A percentile compares a stretch with the other conserved stretches of the same genome.
Conservation (phyloP, 2,329 filamentous ascomycete species). For the Kalaharituber pfeilii region DNA sequence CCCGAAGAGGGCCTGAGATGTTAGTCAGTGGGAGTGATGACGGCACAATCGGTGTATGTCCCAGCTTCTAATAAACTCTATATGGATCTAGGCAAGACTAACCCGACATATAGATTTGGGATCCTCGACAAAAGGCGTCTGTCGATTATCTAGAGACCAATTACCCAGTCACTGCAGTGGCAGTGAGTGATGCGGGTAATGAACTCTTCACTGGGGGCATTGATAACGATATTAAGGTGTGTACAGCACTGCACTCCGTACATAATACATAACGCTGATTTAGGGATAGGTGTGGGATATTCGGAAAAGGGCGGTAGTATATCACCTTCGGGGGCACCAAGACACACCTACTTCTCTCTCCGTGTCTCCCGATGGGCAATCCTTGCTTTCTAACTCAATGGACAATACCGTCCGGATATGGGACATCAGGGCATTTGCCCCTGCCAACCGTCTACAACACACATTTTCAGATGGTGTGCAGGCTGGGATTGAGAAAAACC, state of each 20-base stretch:
- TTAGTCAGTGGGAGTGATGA: conserved; percentile 87
- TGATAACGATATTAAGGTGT: conserved; percentile 79
- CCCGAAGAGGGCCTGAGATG: conserved; percentile 74
- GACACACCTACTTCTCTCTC: conserved; percentile 83
- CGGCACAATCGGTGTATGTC: conserved; percentile 54
- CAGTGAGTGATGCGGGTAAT: conserved; percentile 83
- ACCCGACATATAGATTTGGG: conserved; percentile 50
- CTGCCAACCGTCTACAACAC: conserved; percentile 45
- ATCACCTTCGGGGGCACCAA: conserved; percentile 73
- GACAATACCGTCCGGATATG: conserved; percentile 88
- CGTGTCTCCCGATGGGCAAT: conserved; percentile 85
- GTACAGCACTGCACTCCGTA: neutral
- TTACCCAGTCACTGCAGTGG: conserved; percentile 80
- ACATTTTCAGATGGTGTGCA: conserved; percentile 60
- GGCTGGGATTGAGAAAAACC: conserved; percentile 73
- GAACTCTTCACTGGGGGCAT: conserved; percentile 90
- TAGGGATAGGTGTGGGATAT: conserved; percentile 77
- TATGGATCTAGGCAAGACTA: conserved; percentile 19
- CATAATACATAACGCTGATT: neutral
- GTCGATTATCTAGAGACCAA: conserved; percentile 77
- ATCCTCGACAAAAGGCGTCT: conserved; percentile 76
- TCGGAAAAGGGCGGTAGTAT: conserved; percentile 73
- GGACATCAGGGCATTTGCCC: conserved; percentile 91
- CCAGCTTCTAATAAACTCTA: conserved; percentile 9
- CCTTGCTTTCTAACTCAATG: conserved; percentile 77